Evolutionary conservation across 2,329 filamentous ascomycete genomes (phyloP).

Genomic region (Westerdykella sp.): DNA sequence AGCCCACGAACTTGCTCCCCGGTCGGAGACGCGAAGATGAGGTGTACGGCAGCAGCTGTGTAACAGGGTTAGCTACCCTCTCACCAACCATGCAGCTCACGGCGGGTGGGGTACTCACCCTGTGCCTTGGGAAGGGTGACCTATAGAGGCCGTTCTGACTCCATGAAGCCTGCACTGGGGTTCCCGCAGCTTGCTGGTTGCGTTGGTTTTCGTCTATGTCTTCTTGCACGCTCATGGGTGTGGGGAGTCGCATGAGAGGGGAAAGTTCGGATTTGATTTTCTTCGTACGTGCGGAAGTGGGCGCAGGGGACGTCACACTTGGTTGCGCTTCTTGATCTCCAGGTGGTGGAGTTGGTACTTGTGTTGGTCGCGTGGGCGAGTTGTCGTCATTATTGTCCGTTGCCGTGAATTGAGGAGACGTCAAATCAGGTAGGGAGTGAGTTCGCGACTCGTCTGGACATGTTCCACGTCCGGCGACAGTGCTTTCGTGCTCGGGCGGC

Average conservation of each 20-base stretch:
- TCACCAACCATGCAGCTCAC: not conserved
- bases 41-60: conserved; percentile 66
- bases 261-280: no score
- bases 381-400: conserved; percentile 1
- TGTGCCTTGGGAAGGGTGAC: conserved; percentile 29
- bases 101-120: conserved; percentile 25
- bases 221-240: conserved; percentile 35
- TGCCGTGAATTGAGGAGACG: conserved; percentile 10
- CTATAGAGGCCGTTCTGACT: conserved; percentile 19
- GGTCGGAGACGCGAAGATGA: conserved; percentile 80
- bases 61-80: not conserved
- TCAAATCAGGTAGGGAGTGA: conserved; percentile 24
- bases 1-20: conserved; percentile 82
- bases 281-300: no score
- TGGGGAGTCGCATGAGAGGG: conserved; percentile 14
- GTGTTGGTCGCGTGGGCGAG: conserved; percentile 7
- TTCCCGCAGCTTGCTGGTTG: conserved; percentile 20
- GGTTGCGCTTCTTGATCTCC: conserved; percentile 16
- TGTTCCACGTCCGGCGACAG: conserved; percentile 41
- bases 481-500: conserved; percentile 37
- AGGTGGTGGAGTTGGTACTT: conserved; percentile 34
- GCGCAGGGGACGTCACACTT: conserved; percentile 5
- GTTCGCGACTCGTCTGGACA: conserved; percentile 43
- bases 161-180: conserved; percentile 19
- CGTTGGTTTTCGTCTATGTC: conserved; percentile 28